Evolutionary conservation across 139 green algal species (phyloP).

Genomic region (Nannochloris sp.): DNA sequence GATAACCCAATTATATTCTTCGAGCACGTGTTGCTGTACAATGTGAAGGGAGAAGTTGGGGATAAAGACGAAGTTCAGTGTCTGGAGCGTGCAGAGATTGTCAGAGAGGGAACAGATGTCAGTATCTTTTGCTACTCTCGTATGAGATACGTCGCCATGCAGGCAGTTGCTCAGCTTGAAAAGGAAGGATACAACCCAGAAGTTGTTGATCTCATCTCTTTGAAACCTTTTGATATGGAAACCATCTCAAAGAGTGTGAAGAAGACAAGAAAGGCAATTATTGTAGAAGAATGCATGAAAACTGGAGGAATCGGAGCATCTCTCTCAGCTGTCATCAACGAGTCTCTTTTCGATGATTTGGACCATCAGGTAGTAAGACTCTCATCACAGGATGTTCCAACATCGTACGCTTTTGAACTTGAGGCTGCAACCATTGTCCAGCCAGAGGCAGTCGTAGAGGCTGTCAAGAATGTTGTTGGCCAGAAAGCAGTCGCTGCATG

Average conservation of each 20-base stretch:
- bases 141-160: constrained; percentile 91
- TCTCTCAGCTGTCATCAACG: constrained; percentile 84
- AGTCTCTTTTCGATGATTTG: constrained; percentile 89
- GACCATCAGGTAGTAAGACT: constrained; percentile 81
- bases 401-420: constrained; percentile 86
- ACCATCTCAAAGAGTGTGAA: constrained; percentile 78
- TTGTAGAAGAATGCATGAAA: constrained; percentile 98
- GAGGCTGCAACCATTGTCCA: constrained; percentile 93
- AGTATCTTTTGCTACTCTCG: constrained; percentile 92
- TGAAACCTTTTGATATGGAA: constrained; percentile 97
- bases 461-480: constrained; percentile 30
- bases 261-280: constrained; percentile 81
- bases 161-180: constrained; percentile 53
- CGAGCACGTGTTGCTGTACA: constrained; percentile 96
- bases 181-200: constrained; percentile 80
- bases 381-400: constrained; percentile 86
- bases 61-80: constrained; percentile 59
- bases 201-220: constrained; percentile 90
- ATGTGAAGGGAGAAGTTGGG: constrained; percentile 72
- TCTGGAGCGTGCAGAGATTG: constrained; percentile 74
- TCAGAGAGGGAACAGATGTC: constrained; percentile 74
- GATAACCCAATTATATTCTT: constrained; percentile 93
- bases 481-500: constrained; percentile 8
- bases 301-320: constrained; percentile 89
- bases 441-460: constrained; percentile 60